These are phyloP conservation scores for Pythium graminicola DNA, from an alignment of 352 stramenopile species.

Conservation along the genomic window DNA sequence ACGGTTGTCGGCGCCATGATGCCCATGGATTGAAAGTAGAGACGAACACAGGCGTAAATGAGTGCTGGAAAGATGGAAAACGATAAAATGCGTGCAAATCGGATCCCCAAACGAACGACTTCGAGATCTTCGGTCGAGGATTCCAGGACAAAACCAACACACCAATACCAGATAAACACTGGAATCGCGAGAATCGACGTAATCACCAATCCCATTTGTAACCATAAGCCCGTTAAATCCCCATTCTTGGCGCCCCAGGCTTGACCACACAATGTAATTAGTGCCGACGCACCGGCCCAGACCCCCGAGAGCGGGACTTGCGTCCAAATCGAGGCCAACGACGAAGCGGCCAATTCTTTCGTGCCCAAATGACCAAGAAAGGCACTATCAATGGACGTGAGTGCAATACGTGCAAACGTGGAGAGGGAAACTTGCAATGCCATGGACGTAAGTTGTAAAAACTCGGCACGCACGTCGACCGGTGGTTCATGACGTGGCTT, in stretches of 20 bases:
- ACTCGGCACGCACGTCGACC: too few species aligned
- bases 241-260: slow-evolving; percentile 78
- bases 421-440: slow-evolving; percentile 76
- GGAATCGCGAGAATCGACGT: slow-evolving; percentile 60
- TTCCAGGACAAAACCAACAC: slow-evolving; percentile 60
- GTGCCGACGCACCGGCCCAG: slow-evolving; percentile 70
- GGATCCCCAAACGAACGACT: slow-evolving; percentile 55
- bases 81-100: slow-evolving; percentile 51
- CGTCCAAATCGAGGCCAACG: slow-evolving; percentile 73
- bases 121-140: slow-evolving; percentile 57
- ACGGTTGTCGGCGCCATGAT: slow-evolving; percentile 76
- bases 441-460: too few species aligned
- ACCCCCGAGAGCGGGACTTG: slow-evolving; percentile 75
- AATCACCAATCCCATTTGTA: slow-evolving; percentile 70
- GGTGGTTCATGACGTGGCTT: too few species aligned
- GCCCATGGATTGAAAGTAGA: slow-evolving; percentile 77
- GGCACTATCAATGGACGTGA: slow-evolving; percentile 70
- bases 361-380: slow-evolving; percentile 75
- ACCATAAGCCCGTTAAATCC: slow-evolving; percentile 67
- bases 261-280: slow-evolving; percentile 74
- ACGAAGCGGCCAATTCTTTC: slow-evolving; percentile 60
- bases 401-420: slow-evolving; percentile 75
- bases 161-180: slow-evolving; percentile 78
- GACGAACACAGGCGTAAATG: slow-evolving; percentile 62
- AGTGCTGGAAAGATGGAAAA: slow-evolving; percentile 63